phyloP scores from a whole-genome alignment of 164 flowering plant genomes.

The Liriodendron chinense region DNA sequence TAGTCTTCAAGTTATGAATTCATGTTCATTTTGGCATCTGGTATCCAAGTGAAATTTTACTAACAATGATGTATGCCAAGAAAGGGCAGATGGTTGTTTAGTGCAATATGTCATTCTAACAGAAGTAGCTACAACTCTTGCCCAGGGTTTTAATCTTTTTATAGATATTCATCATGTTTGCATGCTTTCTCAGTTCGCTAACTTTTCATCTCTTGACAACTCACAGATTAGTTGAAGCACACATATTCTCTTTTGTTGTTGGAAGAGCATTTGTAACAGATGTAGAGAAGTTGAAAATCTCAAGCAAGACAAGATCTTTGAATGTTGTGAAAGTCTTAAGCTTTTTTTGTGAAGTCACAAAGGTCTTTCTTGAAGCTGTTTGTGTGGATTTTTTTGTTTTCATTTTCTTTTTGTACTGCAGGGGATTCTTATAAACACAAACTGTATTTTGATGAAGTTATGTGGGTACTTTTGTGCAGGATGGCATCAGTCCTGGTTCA shows the following conservation, averaged over 20 bases:
- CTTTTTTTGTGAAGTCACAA: constrained; percentile 75
- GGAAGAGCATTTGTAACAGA: constrained; percentile 99
- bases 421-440: neutral
- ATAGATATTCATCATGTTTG: neutral
- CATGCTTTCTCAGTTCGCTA: constrained; percentile 13
- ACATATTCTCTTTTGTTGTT: constrained; percentile 97
- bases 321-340: constrained; percentile 49
- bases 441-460: neutral
- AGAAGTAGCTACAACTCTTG: too few species aligned
- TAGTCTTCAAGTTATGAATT: too few species aligned
- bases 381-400: neutral
- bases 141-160: too few species aligned
- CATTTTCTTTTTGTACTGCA: neutral
- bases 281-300: constrained; percentile 87
- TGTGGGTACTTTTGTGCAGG: constrained; percentile 51
- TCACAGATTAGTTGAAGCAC: constrained; percentile 95
- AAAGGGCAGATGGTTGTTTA: too few species aligned
- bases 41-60: too few species aligned
- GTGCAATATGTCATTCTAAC: too few species aligned
- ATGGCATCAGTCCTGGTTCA: constrained; percentile 78
- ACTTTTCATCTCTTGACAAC: constrained; percentile 15
- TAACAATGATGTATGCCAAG: too few species aligned
- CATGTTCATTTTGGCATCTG: too few species aligned
- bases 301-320: constrained; percentile 85
- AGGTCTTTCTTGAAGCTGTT: constrained; percentile 39